Percentiles rank a stretch among this genome's conserved stretches.
Conservation (phyloP, 768 basidiomycete species). For the Amanita jacksonii region DNA sequence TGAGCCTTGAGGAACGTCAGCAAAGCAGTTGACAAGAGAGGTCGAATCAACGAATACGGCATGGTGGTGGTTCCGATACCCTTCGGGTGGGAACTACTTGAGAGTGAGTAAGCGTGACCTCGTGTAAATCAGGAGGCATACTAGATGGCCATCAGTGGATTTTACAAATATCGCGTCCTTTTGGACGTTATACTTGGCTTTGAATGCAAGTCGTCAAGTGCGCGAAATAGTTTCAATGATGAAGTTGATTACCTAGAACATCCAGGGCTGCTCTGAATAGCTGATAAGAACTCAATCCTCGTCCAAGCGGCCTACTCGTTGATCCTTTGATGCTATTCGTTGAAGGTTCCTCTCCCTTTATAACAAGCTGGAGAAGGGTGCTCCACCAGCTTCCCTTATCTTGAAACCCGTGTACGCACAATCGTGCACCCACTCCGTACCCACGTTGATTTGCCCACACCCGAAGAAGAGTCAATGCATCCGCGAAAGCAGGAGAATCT, state of each 20-base stretch:
- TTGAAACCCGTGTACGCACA: conserved; percentile 65
- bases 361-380: conserved; percentile 46
- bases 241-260: conserved; percentile 82
- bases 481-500: conserved; percentile 51
- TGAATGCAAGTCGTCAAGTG: too few relatives aligned
- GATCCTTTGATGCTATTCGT: conserved; percentile 19
- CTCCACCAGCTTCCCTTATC: conserved; percentile 62
- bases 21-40: conserved; percentile 68
- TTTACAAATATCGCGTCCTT: conserved; percentile 52
- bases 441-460: conserved; percentile 90
- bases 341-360: conserved; percentile 55
- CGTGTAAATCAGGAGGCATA: conserved; percentile 23
- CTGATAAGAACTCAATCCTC: conserved; percentile 84
- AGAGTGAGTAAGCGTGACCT: conserved; percentile 5
- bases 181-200: conserved; percentile 66
- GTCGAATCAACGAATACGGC: conserved; percentile 73
- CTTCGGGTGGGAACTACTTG: conserved; percentile 45
- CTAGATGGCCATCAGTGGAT: conserved; percentile 42
- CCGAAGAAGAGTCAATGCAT: conserved; percentile 71
- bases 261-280: conserved; percentile 80
- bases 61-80: conserved; percentile 40
- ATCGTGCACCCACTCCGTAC: conserved; percentile 46
- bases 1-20: conserved; percentile 66
- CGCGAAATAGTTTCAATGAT: too few relatives aligned
- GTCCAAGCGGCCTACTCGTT: conserved; percentile 55